phyloP scores from a whole-genome alignment of 305 asterid genomes.

The Fraxinus latifolia region DNA sequence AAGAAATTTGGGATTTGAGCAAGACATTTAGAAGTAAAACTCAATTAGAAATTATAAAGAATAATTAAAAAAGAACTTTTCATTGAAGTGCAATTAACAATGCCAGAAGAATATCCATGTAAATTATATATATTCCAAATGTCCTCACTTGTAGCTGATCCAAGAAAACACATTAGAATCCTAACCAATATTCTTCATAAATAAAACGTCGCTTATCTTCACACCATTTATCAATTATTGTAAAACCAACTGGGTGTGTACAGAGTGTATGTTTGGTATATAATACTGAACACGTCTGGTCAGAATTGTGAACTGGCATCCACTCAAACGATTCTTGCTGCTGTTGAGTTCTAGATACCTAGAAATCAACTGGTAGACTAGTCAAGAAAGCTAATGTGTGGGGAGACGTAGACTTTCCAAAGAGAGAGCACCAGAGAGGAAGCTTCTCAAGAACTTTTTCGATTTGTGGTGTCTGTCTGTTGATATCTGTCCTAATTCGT shows the following conservation, averaged over 20 bases:
- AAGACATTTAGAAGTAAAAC: background rate
- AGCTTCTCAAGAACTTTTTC: conserved; percentile 53
- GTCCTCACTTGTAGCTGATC: background rate
- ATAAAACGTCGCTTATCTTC: background rate
- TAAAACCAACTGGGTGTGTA: background rate
- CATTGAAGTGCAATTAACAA: background rate
- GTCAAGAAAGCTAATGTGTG: conserved; percentile 62
- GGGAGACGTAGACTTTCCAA: conserved; percentile 89
- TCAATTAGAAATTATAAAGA: background rate
- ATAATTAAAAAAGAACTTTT: background rate
- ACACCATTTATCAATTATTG: background rate
- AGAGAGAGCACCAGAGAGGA: conserved; percentile 86
- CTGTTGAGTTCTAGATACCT: conserved; percentile 11
- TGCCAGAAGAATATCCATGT: background rate
- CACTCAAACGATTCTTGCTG: background rate
- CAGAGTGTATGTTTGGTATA: background rate
- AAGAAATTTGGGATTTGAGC: background rate
- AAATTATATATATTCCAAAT: background rate
- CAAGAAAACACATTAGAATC: background rate
- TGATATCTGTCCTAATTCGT: conserved; percentile 72
- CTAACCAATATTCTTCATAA: background rate
- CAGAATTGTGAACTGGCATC: background rate
- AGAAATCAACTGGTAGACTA: conserved; percentile 46
- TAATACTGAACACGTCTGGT: background rate
- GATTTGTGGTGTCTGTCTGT: conserved; percentile 52